A percentile compares a stretch with the other conserved stretches of the same genome.
Conservation (phyloP, 148 eudicot species). For the Chenopodium berlandieri region DNA sequence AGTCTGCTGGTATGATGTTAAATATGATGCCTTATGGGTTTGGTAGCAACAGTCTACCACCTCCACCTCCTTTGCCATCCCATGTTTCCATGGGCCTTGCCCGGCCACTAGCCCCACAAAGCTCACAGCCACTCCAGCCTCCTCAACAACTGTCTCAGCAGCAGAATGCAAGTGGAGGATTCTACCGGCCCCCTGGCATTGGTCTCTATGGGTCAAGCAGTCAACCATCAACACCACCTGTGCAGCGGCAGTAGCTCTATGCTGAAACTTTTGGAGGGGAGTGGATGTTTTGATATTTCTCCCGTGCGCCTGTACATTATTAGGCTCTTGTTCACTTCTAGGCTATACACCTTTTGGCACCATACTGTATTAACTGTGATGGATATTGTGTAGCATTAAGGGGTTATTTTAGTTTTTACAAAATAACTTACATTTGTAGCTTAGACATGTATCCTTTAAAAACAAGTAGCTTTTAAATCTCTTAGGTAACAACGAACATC, state of each 20-base stretch:
- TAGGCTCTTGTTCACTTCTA: conserved; percentile 22
- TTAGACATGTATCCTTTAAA: conserved; percentile 22
- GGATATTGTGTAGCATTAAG: conserved; percentile 16
- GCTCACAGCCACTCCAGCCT: conserved; percentile 42
- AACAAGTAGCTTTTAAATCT: conserved; percentile 10
- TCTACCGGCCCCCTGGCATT: conserved; percentile 64
- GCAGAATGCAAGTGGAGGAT: conserved; percentile 52
- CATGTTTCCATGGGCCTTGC: conserved; percentile 51
- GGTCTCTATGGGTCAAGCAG: conserved; percentile 70
- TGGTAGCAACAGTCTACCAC: conserved; percentile 45
- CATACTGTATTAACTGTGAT: not conserved
- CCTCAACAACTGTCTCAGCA: conserved; percentile 36
- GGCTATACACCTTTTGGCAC: conserved; percentile 23
- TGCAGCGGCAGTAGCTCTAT: conserved; percentile 54
- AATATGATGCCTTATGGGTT: conserved; percentile 61
- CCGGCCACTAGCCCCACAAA: conserved; percentile 44
- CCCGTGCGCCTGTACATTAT: conserved; percentile 31
- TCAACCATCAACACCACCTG: conserved; percentile 71
- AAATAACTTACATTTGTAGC: conserved; percentile 5
- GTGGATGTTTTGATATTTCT: not conserved
- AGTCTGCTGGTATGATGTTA: conserved; percentile 55
- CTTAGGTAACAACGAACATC: not conserved
- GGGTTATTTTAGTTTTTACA: not conserved
- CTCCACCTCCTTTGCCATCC: conserved; percentile 57
- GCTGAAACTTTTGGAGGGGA: conserved; percentile 5